Evolutionary conservation across 2,329 filamentous ascomycete genomes (phyloP), one percentile per base, ranked within the genome.

Genomic region (Hysterium pulicare): DNA sequence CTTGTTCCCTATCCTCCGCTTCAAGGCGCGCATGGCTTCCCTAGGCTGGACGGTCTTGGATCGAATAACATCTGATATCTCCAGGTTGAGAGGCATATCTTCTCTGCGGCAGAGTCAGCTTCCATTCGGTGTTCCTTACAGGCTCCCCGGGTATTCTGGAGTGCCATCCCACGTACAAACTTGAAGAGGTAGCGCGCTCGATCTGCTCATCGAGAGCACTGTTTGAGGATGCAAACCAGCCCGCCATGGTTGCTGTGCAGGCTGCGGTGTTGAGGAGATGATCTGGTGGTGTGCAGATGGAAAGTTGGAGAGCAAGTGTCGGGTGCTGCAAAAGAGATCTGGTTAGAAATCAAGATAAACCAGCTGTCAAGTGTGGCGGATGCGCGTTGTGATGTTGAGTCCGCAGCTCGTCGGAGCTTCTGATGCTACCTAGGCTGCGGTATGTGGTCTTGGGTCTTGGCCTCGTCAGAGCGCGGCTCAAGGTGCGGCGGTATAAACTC

Each of bases 1-100:
- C 76, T 90, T 95, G 76, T 95, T 90, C 70, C 88, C 90, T 74
- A 98, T 90, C 66, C 93, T 84, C 64, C 83, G 83, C 73, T 96
- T 97, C 60, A 98, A 75, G 33, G 89, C 91, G 66, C 90, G 87
- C 93, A 98, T 98, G 49, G 93, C 93, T 70, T 98, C 93, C 70
- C 91, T 96, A 41, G 93, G 91, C 67, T 90, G 90, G 38, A 98
- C 91, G 15, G 90, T 95, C 75, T 97, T 97, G 61, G 90, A 97
- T 58, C 93, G 83, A 68, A 98, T 96, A 57, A 95, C 77, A 73
- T 98, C 93, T 67, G 91, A 96, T 58, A 98, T 97, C 71, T 98
- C 93, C 61, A 98, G 83, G 67, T 97, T 97, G 55, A 96, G 81
- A 31, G 93, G 86, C 66, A 98, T 97, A 63, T 98, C 91, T 71